Base-by-base conservation (phyloP, 768 basidiomycete genomes). In the Phanerochaete sordida region DNA sequence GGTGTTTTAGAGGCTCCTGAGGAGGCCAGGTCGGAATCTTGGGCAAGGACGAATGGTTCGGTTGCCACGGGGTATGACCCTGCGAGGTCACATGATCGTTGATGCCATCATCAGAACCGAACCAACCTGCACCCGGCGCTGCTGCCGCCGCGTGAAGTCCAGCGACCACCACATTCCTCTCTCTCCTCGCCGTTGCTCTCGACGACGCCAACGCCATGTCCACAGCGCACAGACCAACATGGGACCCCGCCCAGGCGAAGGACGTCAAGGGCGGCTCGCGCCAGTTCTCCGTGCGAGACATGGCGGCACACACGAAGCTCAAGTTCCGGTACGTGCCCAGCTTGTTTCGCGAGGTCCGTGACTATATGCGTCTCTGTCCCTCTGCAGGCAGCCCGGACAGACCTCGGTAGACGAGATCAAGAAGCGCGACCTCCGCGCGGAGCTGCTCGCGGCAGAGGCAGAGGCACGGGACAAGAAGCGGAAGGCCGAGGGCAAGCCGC, bases 221-320 rank as follows among this genome's bases (percentile, higher is more conserved):
- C 56, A 94, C 91, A 78, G 91, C 91, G 3, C 93, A 95, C 73
- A 86, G 93, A 76, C 93, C 93, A 67, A 95, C 93, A 84, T 98
- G 95, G 95, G 92, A 95, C 65, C 96, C 96, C 1, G 95, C 95
- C 0, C 92, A 95, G 74, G 96, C 92, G 33, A 85, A 86, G 67
- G 93, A 97, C 75, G 87, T 93, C 62, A 93, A 92, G 72, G 90
- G 91, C 3, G 93, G 93, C 59, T 95, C 94, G 54, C 85, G 93
- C 60, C 93, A 96, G 70, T 94, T 88, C 77, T 96, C 94, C 4
- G 89, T 92, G 69, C 85, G 91, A 62, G 94, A 97, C 72, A 90
- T 98, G 84, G 93, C 96, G 6, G 81, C 93, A 2, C 91, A 98
- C 73, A 99, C 96, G 1, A 96, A 97, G 75, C 89, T 99, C 66